Evolutionary conservation across 371 early-diverging fungal species (phyloP), one percentile per base, ranked within the genome.

Genomic region (Choanephora cucurbitarum): DNA sequence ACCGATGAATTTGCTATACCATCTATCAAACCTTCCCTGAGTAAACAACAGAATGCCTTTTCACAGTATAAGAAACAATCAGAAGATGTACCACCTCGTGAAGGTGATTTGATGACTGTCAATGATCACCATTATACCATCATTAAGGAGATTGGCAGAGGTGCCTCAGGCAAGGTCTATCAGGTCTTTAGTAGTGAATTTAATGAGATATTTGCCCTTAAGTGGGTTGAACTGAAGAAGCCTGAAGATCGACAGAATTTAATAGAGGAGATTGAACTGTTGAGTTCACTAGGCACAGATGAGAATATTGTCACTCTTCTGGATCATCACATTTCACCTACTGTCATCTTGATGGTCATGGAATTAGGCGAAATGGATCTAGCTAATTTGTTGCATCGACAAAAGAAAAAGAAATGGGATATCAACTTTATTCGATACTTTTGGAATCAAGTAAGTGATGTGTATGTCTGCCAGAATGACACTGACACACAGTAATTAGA

Each of bases 351-450:
- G 13, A 60, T 84, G 77, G 33, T 84, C 1, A 62, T 99, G 80
- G 99, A 99, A 76, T 91, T 86, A 60, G 99, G 99, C 22, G 97
- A 98, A 59, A 91, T 89, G 8, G 97, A 98, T 58, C 67, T 99
- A 37, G 91, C 90, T 2, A 78, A 79, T 39, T 57, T 94, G 43
- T 70, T 96, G 53, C 56, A 77, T 44, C 75, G 72, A 28, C 82
- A 85, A 39, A 63, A 75, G 5, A 62, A 64, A 11, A 71, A 80
- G 14, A 75, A 82, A 0, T 69, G 91, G 55, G 82, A 89, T 39
- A 62, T 90, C 43, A 86, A 85, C 48, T 89, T 88, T 52, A 80
- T 97, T 17, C 79, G 91, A 8, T 64, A 83, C 47, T 92, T 91
- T 58, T 96, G 95, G 94, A 80, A 86, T 57, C 93, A 94, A 79